Evolutionary conservation across 176 grass and related monocot species (phyloP).

Genomic region (Paspalum notatum): DNA sequence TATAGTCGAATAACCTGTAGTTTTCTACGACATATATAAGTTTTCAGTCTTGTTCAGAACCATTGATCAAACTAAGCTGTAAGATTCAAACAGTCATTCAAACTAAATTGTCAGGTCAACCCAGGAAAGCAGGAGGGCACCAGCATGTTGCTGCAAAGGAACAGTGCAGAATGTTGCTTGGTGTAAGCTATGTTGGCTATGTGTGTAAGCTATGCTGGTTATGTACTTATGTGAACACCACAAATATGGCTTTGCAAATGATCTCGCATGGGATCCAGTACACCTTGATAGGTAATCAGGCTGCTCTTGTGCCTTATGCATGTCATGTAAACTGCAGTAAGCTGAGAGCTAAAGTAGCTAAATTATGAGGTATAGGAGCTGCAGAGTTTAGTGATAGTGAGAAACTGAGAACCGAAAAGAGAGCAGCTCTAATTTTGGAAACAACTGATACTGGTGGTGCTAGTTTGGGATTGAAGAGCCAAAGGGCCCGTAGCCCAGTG

Average conservation of each 20-base stretch:
- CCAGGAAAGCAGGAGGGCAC: neutral
- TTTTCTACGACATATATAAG: neutral
- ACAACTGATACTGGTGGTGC: neutral
- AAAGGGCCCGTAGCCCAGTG: too few relatives aligned
- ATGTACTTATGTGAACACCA: neutral
- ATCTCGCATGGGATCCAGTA: neutral
- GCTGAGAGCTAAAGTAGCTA: too few relatives aligned
- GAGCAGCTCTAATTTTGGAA: neutral
- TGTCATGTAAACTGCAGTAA: too few relatives aligned
- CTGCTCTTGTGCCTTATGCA: too few relatives aligned
- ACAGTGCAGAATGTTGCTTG: neutral
- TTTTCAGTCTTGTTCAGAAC: neutral
- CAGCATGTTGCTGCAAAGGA: neutral
- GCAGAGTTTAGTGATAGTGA: too few relatives aligned
- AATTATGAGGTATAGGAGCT: neutral
- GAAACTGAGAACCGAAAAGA: too few relatives aligned
- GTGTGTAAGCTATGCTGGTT: neutral
- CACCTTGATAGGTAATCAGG: neutral
- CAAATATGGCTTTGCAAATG: neutral
- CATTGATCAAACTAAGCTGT: neutral
- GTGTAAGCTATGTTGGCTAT: neutral
- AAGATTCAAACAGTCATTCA: neutral
- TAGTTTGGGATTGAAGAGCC: neutral
- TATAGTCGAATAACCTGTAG: neutral
- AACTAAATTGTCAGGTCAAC: neutral